phyloP scores from a whole-genome alignment of 164 flowering plant species.

The Kalanchoe fedtschenkoi region DNA sequence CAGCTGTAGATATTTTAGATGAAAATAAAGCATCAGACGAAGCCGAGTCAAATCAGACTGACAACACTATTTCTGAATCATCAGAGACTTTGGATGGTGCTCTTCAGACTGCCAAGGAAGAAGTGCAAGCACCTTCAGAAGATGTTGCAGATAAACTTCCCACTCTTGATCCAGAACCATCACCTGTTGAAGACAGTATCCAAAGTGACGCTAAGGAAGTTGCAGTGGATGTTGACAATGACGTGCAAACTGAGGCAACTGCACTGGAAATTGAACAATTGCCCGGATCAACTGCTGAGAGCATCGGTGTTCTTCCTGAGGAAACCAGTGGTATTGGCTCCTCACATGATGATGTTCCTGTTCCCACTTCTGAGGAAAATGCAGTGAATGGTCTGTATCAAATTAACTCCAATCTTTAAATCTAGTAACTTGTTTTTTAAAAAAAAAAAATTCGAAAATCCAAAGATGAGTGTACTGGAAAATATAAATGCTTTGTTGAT shows the following conservation, averaged over 20 bases:
- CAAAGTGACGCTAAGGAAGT: constrained; percentile 15
- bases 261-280: constrained; percentile 11
- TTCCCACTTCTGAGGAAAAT: not conserved
- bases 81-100: constrained; percentile 5
- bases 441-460: too few species aligned
- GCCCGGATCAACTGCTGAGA: constrained; percentile 11
- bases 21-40: constrained; percentile 14
- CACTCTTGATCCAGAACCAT: constrained; percentile 11
- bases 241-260: constrained; percentile 19
- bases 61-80: constrained; percentile 6
- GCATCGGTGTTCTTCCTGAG: constrained; percentile 3
- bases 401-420: not conserved
- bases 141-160: constrained; percentile 10
- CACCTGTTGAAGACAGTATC: constrained; percentile 16
- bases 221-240: constrained; percentile 9
- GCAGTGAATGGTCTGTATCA: constrained; percentile 5
- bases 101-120: constrained; percentile 17
- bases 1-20: constrained; percentile 15
- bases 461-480: not conserved
- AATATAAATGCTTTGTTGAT: not conserved
- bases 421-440: too few species aligned
- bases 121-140: constrained; percentile 12
- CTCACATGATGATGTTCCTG: not conserved
- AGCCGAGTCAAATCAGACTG: constrained; percentile 3
- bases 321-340: constrained; percentile 1